Evolutionary conservation across 768 basidiomycete species (phyloP).

Genomic region (Lentinula guzmanii): DNA sequence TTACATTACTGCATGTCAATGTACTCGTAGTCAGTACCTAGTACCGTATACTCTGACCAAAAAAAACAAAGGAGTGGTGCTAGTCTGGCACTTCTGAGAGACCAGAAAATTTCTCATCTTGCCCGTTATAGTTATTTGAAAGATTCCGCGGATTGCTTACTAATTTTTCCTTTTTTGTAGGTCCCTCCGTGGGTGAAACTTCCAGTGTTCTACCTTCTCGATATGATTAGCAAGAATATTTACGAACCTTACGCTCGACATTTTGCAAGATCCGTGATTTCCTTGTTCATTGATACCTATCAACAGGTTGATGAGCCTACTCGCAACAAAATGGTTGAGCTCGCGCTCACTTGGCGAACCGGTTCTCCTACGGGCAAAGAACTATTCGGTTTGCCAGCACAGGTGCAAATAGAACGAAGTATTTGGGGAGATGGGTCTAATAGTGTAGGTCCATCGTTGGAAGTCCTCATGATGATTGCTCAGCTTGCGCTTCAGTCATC

Average conservation of each 20-base stretch:
- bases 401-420: slow-evolving; percentile 78
- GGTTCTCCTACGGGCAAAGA: slow-evolving; percentile 77
- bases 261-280: slow-evolving; percentile 77
- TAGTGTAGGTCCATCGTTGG: slow-evolving; percentile 28
- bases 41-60: slow-evolving; percentile 11
- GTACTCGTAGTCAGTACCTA: not conserved
- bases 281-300: slow-evolving; percentile 85
- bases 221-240: slow-evolving; percentile 96
- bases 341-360: slow-evolving; percentile 92
- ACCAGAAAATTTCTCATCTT: slow-evolving; percentile 16
- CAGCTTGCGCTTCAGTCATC: slow-evolving; percentile 5
- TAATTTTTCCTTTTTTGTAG: slow-evolving; percentile 57
- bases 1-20: not conserved
- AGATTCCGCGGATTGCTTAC: slow-evolving; percentile 62
- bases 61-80: not conserved
- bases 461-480: not conserved
- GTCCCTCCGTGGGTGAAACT: slow-evolving; percentile 87
- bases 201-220: slow-evolving; percentile 90
- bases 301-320: slow-evolving; percentile 78
- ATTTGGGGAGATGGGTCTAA: slow-evolving; percentile 64
- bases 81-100: not conserved
- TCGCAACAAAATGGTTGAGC: slow-evolving; percentile 95
- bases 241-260: slow-evolving; percentile 87
- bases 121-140: slow-evolving; percentile 11
- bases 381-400: slow-evolving; percentile 77